These are phyloP conservation scores for Ailanthus altissimus DNA, from an alignment of 345 rosid species.

Conservation along the genomic window DNA sequence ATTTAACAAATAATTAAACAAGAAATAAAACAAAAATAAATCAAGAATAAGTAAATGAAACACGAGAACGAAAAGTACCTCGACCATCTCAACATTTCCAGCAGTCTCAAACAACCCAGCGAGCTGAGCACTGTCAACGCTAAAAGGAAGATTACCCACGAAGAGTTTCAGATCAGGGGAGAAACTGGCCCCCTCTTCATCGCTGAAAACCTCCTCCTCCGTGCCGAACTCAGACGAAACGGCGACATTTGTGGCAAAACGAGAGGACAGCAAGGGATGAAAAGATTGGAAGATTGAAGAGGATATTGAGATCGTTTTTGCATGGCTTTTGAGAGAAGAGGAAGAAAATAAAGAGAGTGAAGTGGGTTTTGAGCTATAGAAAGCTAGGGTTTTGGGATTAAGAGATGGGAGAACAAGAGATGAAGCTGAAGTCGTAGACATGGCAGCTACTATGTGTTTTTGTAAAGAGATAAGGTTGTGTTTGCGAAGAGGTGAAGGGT, in stretches of 20 bases:
- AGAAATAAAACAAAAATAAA: not conserved
- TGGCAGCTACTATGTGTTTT: conserved; percentile 24
- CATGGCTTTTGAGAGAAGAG: conserved; percentile 39
- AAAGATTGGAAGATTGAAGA: conserved; percentile 33
- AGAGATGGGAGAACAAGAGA: conserved; percentile 64
- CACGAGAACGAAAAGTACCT: conserved; percentile 48
- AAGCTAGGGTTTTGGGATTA: conserved; percentile 48
- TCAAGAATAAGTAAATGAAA: not conserved
- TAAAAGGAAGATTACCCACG: conserved; percentile 95
- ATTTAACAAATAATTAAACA: not conserved
- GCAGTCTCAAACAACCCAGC: conserved; percentile 75
- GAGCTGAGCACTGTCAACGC: conserved; percentile 85
- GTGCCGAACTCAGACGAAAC: conserved; percentile 61
- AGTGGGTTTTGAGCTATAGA: conserved; percentile 40
- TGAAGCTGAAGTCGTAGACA: conserved; percentile 65
- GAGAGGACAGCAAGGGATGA: conserved; percentile 35
- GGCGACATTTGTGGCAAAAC: conserved; percentile 58
- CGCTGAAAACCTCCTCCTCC: conserved; percentile 58
- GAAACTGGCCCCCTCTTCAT: conserved; percentile 47
- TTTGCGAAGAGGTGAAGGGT: conserved; percentile 14
- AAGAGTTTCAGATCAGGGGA: conserved; percentile 80
- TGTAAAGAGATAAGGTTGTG: conserved; percentile 35
- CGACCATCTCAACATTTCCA: conserved; percentile 95
- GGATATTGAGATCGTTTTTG: conserved; percentile 43
- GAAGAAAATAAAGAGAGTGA: conserved; percentile 37